Base-by-base conservation (phyloP, 495 filamentous ascomycete genomes). In the Jackrogersella minutella region DNA sequence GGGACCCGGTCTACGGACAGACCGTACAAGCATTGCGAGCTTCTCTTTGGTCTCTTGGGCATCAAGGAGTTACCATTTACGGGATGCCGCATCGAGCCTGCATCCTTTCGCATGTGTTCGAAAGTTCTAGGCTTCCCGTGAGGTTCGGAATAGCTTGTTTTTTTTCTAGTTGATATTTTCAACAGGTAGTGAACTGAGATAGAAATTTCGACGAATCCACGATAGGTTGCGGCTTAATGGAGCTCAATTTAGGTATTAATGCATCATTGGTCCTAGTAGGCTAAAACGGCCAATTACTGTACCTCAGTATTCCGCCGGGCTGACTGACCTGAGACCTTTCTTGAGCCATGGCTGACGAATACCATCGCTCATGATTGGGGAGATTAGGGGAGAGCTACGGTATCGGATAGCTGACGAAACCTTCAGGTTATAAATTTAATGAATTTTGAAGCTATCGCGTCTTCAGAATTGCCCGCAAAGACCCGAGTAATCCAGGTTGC, bases 171-270 rank as follows among this genome's bases (percentile, higher is more conserved):
- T 21, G 43, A 55, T 14, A 8, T 39, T 44, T 50, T 60, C 34
- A 33, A 9, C 5, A 56, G 21, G 52, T 49, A 56, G 17, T 50
- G 31, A 34, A n/a, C 55, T 34, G 14, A 54, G 41, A 53, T 21
- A 39, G 50, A 64, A 41, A 17, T 26, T 53, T 58, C 47, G 13
- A 51, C 39, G 36, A 36, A 37, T 59, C 22, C 39, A 68, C 44
- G 37, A 58, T 47, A 66, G 66, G 43, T n/a, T 61, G 61, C 61
- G 61, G 61, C 31, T 69, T 65, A 64, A 69, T 22, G 57, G 61
- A 65, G 56, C 41, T 64, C 64, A 64, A 69, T 58, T 62, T 52
- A 69, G 61, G 61, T 69, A 62, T 62, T 65, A 57, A 69, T 64
- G 66, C 66, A 62, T 61, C 41, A n/a, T 19, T 14, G 37, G 50